Conservation (phyloP, 768 basidiomycete genomes). For the Pulveroboletus ravenelii region DNA sequence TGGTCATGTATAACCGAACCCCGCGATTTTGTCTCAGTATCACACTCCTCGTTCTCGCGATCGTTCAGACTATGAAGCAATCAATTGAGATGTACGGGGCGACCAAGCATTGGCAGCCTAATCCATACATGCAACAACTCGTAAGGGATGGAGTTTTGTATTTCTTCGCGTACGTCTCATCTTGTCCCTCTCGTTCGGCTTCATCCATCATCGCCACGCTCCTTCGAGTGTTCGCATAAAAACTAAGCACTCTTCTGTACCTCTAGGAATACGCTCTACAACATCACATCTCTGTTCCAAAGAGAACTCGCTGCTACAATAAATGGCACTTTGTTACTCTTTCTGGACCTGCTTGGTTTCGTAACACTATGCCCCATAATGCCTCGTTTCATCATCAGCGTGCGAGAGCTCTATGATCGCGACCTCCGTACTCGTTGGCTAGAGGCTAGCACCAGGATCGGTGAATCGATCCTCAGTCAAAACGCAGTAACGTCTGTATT, state of each 20-base stretch:
- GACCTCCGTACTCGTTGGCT: not conserved
- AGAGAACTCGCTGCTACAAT: not conserved
- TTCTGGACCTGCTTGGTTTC: not conserved
- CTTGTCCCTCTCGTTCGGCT: too few relatives aligned
- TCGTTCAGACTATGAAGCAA: not conserved
- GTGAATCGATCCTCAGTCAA: not conserved
- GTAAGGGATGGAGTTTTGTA: not conserved
- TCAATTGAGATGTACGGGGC: conserved; percentile 3
- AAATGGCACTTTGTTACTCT: not conserved
- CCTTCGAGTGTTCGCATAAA: not conserved
- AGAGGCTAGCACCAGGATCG: not conserved
- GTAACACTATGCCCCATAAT: not conserved
- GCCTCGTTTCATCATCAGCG: not conserved
- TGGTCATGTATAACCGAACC: not conserved
- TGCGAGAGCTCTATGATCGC: not conserved
- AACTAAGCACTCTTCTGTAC: not conserved
- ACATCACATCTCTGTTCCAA: not conserved
- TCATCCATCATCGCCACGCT: too few relatives aligned
- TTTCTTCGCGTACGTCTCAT: too few relatives aligned
- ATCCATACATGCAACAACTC: not conserved
- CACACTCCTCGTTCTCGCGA: not conserved
- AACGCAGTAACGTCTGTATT: not conserved
- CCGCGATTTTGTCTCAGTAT: not conserved
- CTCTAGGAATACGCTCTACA: not conserved
- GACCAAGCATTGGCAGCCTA: conserved; percentile 7